A percentile compares a stretch with the other conserved stretches of the same genome.
phyloP scores from a whole-genome alignment of 306 rosid species.

The Albizia julibrissin region DNA sequence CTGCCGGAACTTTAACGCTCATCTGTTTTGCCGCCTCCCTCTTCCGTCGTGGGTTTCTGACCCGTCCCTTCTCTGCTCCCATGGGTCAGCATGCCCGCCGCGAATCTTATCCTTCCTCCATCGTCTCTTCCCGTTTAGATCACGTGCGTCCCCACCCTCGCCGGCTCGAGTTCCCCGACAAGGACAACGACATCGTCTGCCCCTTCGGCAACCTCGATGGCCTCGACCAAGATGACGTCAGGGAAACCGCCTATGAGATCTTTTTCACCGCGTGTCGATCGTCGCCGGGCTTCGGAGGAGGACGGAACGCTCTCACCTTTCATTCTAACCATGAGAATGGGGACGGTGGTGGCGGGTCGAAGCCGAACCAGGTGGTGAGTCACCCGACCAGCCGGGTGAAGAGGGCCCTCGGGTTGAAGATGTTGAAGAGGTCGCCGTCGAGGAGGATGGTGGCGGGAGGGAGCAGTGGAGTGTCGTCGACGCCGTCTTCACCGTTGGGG shows the following conservation, averaged over 20 bases:
- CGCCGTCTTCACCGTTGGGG: constrained; percentile 47
- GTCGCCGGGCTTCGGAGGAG: constrained; percentile 79
- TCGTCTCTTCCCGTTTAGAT: constrained; percentile 33
- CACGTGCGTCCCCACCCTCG: constrained; percentile 6
- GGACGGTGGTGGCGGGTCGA: not conserved
- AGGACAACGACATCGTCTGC: constrained; percentile 44
- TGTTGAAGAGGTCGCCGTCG: constrained; percentile 83
- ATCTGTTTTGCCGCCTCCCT: not conserved
- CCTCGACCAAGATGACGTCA: constrained; percentile 53
- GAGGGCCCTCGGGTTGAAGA: constrained; percentile 76
- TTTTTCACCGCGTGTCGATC: constrained; percentile 90
- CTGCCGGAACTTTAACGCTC: constrained; percentile 37
- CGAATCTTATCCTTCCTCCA: constrained; percentile 48
- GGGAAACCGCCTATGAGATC: constrained; percentile 87
- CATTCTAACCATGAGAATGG: constrained; percentile 30
- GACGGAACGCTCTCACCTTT: constrained; percentile 61
- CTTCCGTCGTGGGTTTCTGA: constrained; percentile 34
- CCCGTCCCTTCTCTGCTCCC: constrained; percentile 14
- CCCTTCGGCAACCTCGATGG: constrained; percentile 65
- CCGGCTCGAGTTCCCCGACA: not conserved
- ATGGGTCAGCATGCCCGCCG: constrained; percentile 91
- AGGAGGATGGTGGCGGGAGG: constrained; percentile 70
- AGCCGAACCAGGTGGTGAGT: constrained; percentile 57
- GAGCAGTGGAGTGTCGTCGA: constrained; percentile 37
- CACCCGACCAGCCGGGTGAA: constrained; percentile 80